Evolutionary conservation across 129 eudicot genomes (phyloP).

Genomic region (Tagetes erecta): DNA sequence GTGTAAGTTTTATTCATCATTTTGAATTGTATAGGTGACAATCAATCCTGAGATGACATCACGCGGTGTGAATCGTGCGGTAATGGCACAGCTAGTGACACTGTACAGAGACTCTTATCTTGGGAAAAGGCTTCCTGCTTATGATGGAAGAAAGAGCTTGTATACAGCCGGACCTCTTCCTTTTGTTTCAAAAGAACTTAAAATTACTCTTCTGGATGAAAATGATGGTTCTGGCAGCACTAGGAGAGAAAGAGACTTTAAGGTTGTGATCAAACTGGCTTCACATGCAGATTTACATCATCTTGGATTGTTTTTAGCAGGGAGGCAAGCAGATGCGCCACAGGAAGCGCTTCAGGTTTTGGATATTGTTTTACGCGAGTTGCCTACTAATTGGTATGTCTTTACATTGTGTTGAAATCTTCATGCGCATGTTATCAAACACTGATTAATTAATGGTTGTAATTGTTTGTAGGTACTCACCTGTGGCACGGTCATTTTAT

Average conservation of each 20-base stretch:
- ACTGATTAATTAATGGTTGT: conserved; percentile 3
- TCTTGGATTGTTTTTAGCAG: conserved; percentile 71
- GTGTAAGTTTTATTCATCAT: no score
- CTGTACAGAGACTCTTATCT: no score
- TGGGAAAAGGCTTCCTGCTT: no score
- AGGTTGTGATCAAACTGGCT: conserved; percentile 86
- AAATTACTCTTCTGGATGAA: no score
- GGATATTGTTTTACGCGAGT: conserved; percentile 89
- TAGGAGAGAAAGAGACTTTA: conserved; percentile 86
- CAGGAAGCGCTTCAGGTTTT: conserved; percentile 95
- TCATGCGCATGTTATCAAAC: neutral
- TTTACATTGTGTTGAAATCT: neutral
- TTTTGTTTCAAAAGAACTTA: no score
- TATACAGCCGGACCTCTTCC: no score
- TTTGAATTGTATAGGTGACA: no score
- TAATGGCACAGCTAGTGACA: no score
- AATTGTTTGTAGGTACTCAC: conserved; percentile 51
- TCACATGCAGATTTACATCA: conserved; percentile 92
- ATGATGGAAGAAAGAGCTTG: no score
- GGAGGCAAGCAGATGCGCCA: conserved; percentile 95
- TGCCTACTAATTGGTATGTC: conserved; percentile 73
- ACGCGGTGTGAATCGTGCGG: no score
- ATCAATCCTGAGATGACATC: no score
- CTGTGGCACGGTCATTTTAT: conserved; percentile 90
- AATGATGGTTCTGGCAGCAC: no score